Conservation (phyloP, 1,139 yeast genomes). For the Geotrichum macrosporum region DNA sequence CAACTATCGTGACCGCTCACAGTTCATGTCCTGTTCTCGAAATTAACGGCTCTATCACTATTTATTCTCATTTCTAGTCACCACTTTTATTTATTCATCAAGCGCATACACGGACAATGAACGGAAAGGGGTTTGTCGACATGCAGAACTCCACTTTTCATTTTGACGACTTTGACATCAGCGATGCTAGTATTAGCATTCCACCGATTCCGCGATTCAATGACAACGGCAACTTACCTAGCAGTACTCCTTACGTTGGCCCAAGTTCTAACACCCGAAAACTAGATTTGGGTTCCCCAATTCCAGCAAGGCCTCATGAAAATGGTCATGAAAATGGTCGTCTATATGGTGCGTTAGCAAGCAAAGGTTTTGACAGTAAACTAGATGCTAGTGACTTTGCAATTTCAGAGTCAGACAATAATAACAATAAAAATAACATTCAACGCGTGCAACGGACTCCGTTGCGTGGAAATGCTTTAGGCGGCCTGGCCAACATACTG, state of each 20-base stretch:
- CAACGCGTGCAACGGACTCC: slow-evolving; percentile 7
- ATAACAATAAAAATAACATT: not conserved
- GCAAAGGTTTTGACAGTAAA: slow-evolving; percentile 8
- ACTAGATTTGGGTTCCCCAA: not conserved
- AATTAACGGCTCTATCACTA: not conserved
- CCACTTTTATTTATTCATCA: slow-evolving; percentile 1
- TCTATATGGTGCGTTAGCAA: too few relatives aligned
- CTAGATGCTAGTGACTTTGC: slow-evolving; percentile 12
- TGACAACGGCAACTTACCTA: not conserved
- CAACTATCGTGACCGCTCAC: slow-evolving; percentile 9
- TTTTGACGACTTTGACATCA: slow-evolving; percentile 27
- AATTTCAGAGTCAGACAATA: slow-evolving; percentile 18
- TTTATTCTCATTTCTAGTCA: not conserved
- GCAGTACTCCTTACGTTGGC: slow-evolving; percentile 14
- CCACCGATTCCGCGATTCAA: slow-evolving; percentile 12
- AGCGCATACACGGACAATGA: slow-evolving; percentile 9
- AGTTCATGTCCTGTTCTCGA: not conserved
- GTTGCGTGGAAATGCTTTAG: slow-evolving; percentile 2
- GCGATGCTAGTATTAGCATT: slow-evolving; percentile 18
- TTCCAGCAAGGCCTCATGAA: not conserved
- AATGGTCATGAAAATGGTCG: too few relatives aligned
- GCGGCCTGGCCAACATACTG: slow-evolving; percentile 25
- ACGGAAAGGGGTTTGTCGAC: slow-evolving; percentile 1
- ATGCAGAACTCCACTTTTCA: slow-evolving; percentile 12
- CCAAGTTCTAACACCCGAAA: not conserved